These are phyloP conservation scores for Cladosporium sp. DNA, from an alignment of 2,329 filamentous ascomycete species.

Conservation along the genomic window DNA sequence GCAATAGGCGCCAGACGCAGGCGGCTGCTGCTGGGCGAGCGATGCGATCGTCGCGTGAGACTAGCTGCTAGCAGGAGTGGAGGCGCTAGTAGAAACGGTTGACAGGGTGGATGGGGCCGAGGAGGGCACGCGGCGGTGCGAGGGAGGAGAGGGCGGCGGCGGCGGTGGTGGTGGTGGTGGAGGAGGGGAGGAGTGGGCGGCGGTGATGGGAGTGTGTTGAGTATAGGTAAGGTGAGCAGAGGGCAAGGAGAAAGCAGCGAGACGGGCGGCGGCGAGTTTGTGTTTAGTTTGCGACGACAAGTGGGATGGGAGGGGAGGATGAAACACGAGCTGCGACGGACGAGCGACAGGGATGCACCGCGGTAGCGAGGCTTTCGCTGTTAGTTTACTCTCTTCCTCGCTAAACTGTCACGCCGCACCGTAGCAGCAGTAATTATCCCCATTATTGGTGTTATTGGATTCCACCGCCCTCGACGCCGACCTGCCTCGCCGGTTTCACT, in stretches of 20 bases:
- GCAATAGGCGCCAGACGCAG: slow-evolving; percentile 15
- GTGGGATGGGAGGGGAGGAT: slow-evolving; percentile 6
- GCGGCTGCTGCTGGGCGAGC: slow-evolving; percentile 1
- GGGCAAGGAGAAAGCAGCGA: not conserved
- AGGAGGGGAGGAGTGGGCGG: not conserved
- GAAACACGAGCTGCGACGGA: slow-evolving; percentile 1
- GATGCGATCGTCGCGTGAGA: slow-evolving; percentile 10
- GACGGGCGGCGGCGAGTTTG: not conserved
- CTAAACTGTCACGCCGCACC: not conserved
- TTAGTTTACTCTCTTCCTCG: not conserved
- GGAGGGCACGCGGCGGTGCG: slow-evolving; percentile 1
- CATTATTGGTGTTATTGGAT: not conserved
- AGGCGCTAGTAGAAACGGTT: slow-evolving; percentile 17
- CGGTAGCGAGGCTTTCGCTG: not conserved
- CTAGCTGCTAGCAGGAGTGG: slow-evolving; percentile 14
- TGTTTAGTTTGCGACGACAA: slow-evolving; percentile 8
- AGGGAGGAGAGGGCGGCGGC: not conserved
- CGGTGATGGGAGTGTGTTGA: not conserved
- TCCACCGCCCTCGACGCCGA: not conserved
- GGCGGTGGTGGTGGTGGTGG: slow-evolving; percentile 7
- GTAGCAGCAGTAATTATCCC: not conserved
- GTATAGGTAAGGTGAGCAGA: not conserved
- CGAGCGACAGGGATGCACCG: slow-evolving; percentile 1
- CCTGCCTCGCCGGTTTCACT: slow-evolving; percentile 5
- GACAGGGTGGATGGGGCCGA: slow-evolving; percentile 17